These are phyloP conservation scores for Asterophora lycoperdoides DNA, from an alignment of 768 basidiomycete species.

Conservation along the genomic window DNA sequence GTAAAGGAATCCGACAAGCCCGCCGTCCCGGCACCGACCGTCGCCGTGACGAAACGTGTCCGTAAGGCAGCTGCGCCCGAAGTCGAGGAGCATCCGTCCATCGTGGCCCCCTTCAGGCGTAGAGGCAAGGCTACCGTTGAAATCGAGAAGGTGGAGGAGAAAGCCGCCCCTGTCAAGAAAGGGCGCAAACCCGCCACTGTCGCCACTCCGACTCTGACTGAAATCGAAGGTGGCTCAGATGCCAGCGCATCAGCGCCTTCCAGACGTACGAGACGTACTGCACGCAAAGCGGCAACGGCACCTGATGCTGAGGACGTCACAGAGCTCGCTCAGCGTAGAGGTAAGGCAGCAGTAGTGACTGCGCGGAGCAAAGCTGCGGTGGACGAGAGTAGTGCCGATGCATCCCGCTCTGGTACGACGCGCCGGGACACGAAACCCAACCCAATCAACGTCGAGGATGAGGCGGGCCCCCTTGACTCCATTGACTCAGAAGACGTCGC, in stretches of 20 bases:
- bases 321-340: slow-evolving; percentile 4
- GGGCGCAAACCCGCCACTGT: slow-evolving; percentile 18
- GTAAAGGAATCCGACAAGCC: slow-evolving; percentile 2
- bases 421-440: slow-evolving; percentile 18
- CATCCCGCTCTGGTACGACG: background rate
- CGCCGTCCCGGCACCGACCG: background rate
- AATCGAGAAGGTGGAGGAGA: slow-evolving; percentile 9
- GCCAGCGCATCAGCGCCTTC: background rate
- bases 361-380: background rate
- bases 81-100: slow-evolving; percentile 17
- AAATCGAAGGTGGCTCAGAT: slow-evolving; percentile 2
- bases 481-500: slow-evolving; percentile 15
- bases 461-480: slow-evolving; percentile 14
- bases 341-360: slow-evolving; percentile 2
- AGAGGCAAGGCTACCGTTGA: slow-evolving; percentile 18
- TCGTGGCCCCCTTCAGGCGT: slow-evolving; percentile 10
- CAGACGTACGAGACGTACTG: slow-evolving; percentile 9
- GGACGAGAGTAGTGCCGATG: slow-evolving; percentile 12
- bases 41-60: slow-evolving; percentile 12
- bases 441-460: slow-evolving; percentile 11
- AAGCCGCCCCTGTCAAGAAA: slow-evolving; percentile 10
- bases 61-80: slow-evolving; percentile 20
- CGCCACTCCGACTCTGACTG: slow-evolving; percentile 2
- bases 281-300: slow-evolving; percentile 5
- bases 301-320: slow-evolving; percentile 1